Conservation (phyloP, 202 grass and related monocot genomes). For the Panicum virgatum region DNA sequence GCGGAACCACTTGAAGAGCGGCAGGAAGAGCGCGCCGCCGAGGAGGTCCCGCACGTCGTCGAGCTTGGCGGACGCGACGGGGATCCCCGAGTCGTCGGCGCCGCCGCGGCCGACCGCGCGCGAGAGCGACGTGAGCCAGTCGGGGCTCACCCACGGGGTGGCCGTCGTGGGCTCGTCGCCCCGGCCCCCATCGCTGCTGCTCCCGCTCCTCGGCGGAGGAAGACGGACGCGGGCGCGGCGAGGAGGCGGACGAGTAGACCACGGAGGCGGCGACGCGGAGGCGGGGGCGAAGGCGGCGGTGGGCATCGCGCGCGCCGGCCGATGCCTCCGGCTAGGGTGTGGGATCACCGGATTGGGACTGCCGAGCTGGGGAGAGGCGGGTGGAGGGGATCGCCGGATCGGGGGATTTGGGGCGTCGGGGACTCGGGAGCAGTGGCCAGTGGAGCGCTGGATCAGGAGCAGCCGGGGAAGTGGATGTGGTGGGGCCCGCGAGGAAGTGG, state of each 20-base stretch:
- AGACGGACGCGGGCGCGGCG: conserved; percentile 17
- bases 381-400: neutral
- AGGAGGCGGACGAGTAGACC: conserved; percentile 22
- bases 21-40: conserved; percentile 96
- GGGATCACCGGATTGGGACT: neutral
- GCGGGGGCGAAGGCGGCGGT: neutral
- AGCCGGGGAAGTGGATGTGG: conserved; percentile 22
- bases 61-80: conserved; percentile 77
- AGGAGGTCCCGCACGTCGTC: conserved; percentile 94
- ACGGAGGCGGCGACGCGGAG: neutral
- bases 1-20: conserved; percentile 95
- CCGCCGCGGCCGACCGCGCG: conserved; percentile 39
- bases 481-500: conserved; percentile 29
- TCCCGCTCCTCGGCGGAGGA: conserved; percentile 30
- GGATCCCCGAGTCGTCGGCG: conserved; percentile 75
- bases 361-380: neutral
- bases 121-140: conserved; percentile 79
- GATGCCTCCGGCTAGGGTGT: neutral
- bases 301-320: conserved; percentile 35
- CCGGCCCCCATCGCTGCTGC: neutral
- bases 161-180: conserved; percentile 19
- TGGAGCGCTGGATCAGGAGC: no score
- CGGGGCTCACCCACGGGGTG: conserved; percentile 80
- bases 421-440: no score
- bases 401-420: neutral